These are phyloP conservation scores for Trichoderma atroviride DNA, from an alignment of 2,329 filamentous ascomycete species.

Conservation along the genomic window DNA sequence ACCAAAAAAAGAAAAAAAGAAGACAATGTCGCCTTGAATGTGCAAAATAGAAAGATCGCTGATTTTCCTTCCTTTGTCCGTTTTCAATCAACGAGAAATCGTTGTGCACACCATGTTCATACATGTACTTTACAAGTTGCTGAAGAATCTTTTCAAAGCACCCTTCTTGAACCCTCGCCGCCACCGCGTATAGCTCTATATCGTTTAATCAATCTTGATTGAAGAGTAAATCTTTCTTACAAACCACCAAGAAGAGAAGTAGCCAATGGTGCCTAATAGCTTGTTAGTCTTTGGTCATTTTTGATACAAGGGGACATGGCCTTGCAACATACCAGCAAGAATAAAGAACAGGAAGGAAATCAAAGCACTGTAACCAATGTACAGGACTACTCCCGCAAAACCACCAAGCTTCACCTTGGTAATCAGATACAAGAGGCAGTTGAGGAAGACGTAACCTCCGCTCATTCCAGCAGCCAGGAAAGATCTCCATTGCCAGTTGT, in stretches of 20 bases:
- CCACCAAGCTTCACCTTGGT: slow-evolving; percentile 85
- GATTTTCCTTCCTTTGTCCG: slow-evolving; percentile 4
- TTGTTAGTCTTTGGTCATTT: slow-evolving; percentile 28
- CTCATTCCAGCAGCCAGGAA: slow-evolving; percentile 91
- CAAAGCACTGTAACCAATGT: slow-evolving; percentile 88
- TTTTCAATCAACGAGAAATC: slow-evolving; percentile 3
- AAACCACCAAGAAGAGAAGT: slow-evolving; percentile 93
- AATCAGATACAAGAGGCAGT: slow-evolving; percentile 88
- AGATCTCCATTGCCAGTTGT: slow-evolving; percentile 97
- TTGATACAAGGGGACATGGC: background rate
- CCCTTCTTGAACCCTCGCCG: background rate
- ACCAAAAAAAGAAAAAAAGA: background rate
- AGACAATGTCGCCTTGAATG: slow-evolving; percentile 5
- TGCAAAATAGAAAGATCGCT: slow-evolving; percentile 8
- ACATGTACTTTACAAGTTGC: slow-evolving; percentile 39
- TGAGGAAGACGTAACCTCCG: slow-evolving; percentile 87
- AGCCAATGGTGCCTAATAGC: slow-evolving; percentile 82
- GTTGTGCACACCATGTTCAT: slow-evolving; percentile 36
- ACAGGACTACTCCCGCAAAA: slow-evolving; percentile 84
- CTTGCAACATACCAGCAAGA: slow-evolving; percentile 73
- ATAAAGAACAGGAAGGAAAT: slow-evolving; percentile 92
- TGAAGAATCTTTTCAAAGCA: background rate
- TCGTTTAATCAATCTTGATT: slow-evolving; percentile 88
- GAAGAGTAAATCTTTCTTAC: slow-evolving; percentile 91
- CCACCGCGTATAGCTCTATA: background rate